These are phyloP conservation scores for Pilatotrama ljubarskyi DNA, from an alignment of 768 basidiomycete genomes.

Conservation along the genomic window DNA sequence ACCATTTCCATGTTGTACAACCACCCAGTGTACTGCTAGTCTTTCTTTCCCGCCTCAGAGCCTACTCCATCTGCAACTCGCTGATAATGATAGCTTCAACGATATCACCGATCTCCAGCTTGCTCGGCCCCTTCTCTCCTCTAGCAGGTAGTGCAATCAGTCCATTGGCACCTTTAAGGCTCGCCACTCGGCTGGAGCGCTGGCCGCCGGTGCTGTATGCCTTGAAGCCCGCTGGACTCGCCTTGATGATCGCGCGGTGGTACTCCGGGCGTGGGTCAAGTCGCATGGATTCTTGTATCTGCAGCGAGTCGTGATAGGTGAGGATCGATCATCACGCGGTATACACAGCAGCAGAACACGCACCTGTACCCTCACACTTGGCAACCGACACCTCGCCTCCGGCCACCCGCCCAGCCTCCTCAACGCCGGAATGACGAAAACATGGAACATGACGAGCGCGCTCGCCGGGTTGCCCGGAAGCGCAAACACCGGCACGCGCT, in stretches of 20 bases:
- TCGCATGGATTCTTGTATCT: constrained; percentile 62
- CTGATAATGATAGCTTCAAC: constrained; percentile 69
- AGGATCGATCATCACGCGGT: neutral
- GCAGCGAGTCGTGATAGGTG: neutral
- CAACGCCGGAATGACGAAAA: constrained; percentile 83
- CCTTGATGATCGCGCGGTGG: constrained; percentile 71
- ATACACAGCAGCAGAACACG: constrained; percentile 26
- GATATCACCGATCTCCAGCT: constrained; percentile 53
- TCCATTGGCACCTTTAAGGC: constrained; percentile 79
- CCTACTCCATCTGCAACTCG: constrained; percentile 46
- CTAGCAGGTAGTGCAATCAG: constrained; percentile 65
- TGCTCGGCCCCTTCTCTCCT: constrained; percentile 33
- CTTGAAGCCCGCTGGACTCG: constrained; percentile 45
- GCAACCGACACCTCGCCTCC: constrained; percentile 50
- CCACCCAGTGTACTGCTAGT: constrained; percentile 4
- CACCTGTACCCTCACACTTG: constrained; percentile 65
- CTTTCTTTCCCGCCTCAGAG: neutral
- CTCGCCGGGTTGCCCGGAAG: constrained; percentile 89
- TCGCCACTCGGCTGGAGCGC: constrained; percentile 78
- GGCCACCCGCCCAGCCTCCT: constrained; percentile 72
- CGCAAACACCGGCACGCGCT: constrained; percentile 70
- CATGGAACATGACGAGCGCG: constrained; percentile 81
- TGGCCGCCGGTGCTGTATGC: constrained; percentile 88
- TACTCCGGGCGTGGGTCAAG: constrained; percentile 80
- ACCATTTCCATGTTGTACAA: constrained; percentile 10